These are phyloP conservation scores for Fusarium sp. DNA, from an alignment of 2,329 filamentous ascomycete species.

Conservation along the genomic window DNA sequence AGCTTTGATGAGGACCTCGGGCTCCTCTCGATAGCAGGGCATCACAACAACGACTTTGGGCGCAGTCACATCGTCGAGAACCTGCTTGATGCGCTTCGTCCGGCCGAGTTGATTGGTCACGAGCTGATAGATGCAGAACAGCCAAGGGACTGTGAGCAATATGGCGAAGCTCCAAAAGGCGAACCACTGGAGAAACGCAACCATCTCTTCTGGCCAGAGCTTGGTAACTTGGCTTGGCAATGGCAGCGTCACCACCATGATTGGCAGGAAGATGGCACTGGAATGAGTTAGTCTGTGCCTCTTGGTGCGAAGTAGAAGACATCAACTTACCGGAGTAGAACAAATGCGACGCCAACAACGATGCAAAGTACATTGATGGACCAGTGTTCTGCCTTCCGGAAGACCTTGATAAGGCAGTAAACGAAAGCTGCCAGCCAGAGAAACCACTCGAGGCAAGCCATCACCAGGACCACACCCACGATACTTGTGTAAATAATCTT, in stretches of 20 bases:
- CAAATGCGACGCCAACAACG: conserved; percentile 79
- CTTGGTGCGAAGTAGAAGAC: background rate
- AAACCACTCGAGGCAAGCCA: conserved; percentile 91
- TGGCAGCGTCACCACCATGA: conserved; percentile 94
- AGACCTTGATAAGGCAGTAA: conserved; percentile 91
- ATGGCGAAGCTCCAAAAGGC: conserved; percentile 93
- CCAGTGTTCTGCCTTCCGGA: conserved; percentile 89
- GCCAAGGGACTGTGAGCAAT: conserved; percentile 88
- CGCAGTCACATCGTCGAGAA: conserved; percentile 85
- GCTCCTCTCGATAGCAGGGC: conserved; percentile 95
- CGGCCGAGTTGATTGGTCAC: conserved; percentile 89
- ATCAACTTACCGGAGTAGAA: conserved; percentile 74
- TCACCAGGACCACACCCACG: conserved; percentile 83
- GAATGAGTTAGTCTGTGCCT: background rate
- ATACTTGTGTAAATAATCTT: conserved; percentile 89
- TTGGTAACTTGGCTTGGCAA: conserved; percentile 78
- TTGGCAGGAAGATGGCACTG: conserved; percentile 87
- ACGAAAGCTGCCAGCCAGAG: conserved; percentile 94
- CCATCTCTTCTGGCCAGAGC: conserved; percentile 78
- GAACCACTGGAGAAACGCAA: conserved; percentile 87
- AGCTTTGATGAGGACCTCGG: conserved; percentile 84
- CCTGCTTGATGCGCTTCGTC: conserved; percentile 83
- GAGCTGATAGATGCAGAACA: conserved; percentile 92
- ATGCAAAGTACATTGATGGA: conserved; percentile 83
- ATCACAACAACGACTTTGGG: conserved; percentile 97